phyloP scores from a whole-genome alignment of 2,329 filamentous ascomycete species.

The Phialophora verrucosa region DNA sequence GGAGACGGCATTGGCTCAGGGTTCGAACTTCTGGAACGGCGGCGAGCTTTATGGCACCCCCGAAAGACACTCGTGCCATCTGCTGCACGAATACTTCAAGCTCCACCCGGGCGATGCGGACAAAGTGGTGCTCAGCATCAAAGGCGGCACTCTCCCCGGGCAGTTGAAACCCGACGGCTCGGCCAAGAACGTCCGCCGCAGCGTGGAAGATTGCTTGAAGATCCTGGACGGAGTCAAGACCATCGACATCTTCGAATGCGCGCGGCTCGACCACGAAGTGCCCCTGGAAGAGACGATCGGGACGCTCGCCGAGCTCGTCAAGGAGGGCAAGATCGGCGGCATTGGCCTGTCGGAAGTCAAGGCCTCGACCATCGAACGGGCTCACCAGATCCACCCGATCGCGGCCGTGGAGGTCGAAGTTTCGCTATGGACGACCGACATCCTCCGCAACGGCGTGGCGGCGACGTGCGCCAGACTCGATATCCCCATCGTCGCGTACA shows the following conservation, averaged over 20 bases:
- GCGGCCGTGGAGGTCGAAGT: constrained; percentile 67
- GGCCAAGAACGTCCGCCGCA: constrained; percentile 60
- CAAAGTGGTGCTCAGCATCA: constrained; percentile 67
- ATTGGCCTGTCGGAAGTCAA: constrained; percentile 53
- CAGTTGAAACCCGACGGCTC: constrained; percentile 56
- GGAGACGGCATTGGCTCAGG: constrained; percentile 57
- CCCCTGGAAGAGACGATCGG: constrained; percentile 56
- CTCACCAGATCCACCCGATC: constrained; percentile 61
- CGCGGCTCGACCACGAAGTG: constrained; percentile 60
- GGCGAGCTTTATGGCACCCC: constrained; percentile 69
- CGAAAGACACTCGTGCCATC: constrained; percentile 63
- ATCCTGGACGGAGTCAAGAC: constrained; percentile 59
- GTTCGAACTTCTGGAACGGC: constrained; percentile 65
- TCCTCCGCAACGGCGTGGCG: constrained; percentile 64
- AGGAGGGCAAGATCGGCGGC: constrained; percentile 53
- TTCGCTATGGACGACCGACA: constrained; percentile 62
- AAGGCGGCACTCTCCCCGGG: constrained; percentile 58
- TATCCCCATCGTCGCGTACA: constrained; percentile 66
- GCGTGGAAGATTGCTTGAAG: constrained; percentile 63
- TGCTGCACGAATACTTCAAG: constrained; percentile 67
- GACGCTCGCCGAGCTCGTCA: constrained; percentile 47
- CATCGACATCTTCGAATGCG: constrained; percentile 66
- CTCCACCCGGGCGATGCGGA: constrained; percentile 68
- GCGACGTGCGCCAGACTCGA: constrained; percentile 60
- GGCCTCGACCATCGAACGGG: constrained; percentile 52